A percentile compares a stretch with the other conserved stretches of the same genome.
phyloP scores from a whole-genome alignment of 192 early-diverging fungal genomes.

The Coemansia furcata region DNA sequence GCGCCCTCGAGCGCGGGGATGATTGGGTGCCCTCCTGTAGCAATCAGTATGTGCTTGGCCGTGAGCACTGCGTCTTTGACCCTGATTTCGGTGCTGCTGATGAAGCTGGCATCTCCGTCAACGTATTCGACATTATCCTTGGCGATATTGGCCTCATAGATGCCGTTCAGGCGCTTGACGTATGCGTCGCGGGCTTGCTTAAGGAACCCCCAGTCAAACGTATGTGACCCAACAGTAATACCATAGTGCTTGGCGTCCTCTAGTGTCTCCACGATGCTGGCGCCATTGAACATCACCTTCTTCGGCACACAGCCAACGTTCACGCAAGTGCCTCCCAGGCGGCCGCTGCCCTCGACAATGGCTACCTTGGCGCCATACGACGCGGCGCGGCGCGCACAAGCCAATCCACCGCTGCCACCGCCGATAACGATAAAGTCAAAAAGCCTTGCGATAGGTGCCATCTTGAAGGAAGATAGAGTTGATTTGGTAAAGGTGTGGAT shows the following conservation, averaged over 20 bases:
- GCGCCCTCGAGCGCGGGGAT: constrained; percentile 83
- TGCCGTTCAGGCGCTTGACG: constrained; percentile 93
- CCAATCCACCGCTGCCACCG: constrained; percentile 89
- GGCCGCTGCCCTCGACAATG: constrained; percentile 77
- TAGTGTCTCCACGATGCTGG: constrained; percentile 81
- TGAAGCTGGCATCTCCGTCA: constrained; percentile 81
- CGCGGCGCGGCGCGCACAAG: constrained; percentile 89
- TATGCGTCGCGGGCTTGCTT: constrained; percentile 96
- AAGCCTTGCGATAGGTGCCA: constrained; percentile 45
- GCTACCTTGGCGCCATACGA: constrained; percentile 89
- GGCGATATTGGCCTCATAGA: constrained; percentile 87
- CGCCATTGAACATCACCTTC: constrained; percentile 96
- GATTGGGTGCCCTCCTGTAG: constrained; percentile 72
- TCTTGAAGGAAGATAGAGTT: constrained; percentile 7
- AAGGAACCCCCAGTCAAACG: constrained; percentile 77
- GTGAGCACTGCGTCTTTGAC: constrained; percentile 58
- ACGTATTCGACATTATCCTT: constrained; percentile 87
- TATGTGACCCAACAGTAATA: constrained; percentile 61
- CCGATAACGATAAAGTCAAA: constrained; percentile 97
- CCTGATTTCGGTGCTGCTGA: constrained; percentile 68
- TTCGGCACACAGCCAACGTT: constrained; percentile 93
- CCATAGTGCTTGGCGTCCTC: constrained; percentile 91
- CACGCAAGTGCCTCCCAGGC: constrained; percentile 87
- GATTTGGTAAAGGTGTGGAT: neutral
- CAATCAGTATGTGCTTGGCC: constrained; percentile 89